A percentile compares a stretch with the other conserved stretches of the same genome.
Conservation (phyloP, 2,329 filamentous ascomycete genomes). For the Ophiostoma sp. region DNA sequence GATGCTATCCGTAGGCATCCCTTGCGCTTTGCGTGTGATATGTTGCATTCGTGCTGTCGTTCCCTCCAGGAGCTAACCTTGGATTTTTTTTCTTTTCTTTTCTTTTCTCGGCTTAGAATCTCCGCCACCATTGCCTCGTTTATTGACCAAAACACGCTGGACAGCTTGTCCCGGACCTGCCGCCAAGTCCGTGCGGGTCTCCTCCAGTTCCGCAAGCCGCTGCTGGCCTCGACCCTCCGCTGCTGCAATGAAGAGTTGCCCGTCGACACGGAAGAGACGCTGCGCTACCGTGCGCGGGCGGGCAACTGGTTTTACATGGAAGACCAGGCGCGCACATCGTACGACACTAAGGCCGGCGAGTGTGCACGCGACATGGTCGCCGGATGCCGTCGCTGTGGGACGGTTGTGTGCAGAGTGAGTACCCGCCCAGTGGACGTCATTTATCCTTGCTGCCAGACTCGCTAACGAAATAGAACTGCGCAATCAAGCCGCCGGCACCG, state of each 20-base stretch:
- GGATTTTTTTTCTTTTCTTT: constrained; percentile 24
- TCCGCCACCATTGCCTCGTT: constrained; percentile 71
- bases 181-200: constrained; percentile 76
- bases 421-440: too few species aligned
- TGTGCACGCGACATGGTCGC: constrained; percentile 88
- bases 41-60: constrained; percentile 27
- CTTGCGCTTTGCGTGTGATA: neutral
- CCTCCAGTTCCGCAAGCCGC: constrained; percentile 72
- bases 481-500: constrained; percentile 74
- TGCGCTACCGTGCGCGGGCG: constrained; percentile 59
- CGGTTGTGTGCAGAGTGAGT: constrained; percentile 75
- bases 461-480: constrained; percentile 69
- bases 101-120: constrained; percentile 57
- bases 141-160: constrained; percentile 84
- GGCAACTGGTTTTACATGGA: constrained; percentile 62
- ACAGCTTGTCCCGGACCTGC: constrained; percentile 79
- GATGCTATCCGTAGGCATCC: constrained; percentile 66
- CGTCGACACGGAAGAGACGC: constrained; percentile 56
- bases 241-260: constrained; percentile 70
- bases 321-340: constrained; percentile 47
- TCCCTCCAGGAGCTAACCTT: constrained; percentile 28
- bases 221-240: constrained; percentile 73
- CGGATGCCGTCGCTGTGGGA: constrained; percentile 75
- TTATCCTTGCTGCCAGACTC: neutral
- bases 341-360: constrained; percentile 67